Base-by-base conservation (phyloP, 208 protist genomes). In the Phytomonas sp. region DNA sequence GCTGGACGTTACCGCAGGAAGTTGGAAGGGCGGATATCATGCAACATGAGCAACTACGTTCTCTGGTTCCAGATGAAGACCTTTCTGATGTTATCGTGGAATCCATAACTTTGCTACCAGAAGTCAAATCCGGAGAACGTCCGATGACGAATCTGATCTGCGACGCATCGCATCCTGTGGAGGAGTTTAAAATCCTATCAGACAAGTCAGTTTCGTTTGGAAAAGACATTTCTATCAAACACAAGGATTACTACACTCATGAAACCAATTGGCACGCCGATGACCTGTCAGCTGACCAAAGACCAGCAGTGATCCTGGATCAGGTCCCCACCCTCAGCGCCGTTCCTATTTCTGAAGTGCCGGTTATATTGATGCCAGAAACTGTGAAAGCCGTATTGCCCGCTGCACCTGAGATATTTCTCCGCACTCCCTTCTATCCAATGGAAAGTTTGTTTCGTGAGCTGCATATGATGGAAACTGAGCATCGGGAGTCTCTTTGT, bases 71-170 rank as follows among this genome's bases (percentile, higher is more conserved):
- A 26, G 19, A 56, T 10, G 45, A 56, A 56, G 45, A 56, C 19
- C 45, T 56, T 56, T 56, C 16, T 56, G 45, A 56, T 56, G 45
- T 56, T 56, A 56, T 56, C 23, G 45, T 56, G 19, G 45, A 56
- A 26, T 56, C 45, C 19, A 23, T 56, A 12, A 56, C 16, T 26
- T 8, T 56, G 45, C 23, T 26, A 23, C 45, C 45, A 1, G 45
- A 11, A 56, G 45, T 26, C 19, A 26, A 56, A 19, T 56, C 23
- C 19, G 23, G 19, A 23, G 45, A 56, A 1, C 23, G 7, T 26
- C 45, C 6, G 0, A 6, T 56, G 19, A 56, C 2, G 45, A 56
- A 56, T 56, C 1, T 26, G 45, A 26, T 56, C 19, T 23, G 26
- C 45, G 45, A 26, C 45, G 19, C 19, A 11, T 1, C 45, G 6